Evolutionary conservation across 106 monocot species (phyloP), one percentile per base, ranked within the genome.

Genomic region (Vanilla planifolia): DNA sequence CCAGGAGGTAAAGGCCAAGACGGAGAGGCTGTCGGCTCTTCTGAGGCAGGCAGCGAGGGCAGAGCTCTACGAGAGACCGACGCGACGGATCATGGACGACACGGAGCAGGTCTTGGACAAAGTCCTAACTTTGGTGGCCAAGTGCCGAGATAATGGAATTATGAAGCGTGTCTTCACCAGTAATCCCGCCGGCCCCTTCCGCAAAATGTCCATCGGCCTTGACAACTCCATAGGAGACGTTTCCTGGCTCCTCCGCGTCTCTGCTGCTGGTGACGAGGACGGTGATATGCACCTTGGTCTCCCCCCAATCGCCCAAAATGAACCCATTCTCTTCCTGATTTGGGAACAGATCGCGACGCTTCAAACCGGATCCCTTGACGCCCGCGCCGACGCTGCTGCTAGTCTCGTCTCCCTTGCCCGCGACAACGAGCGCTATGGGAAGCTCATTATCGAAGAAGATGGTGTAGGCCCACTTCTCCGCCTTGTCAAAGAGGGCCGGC

Each of bases 281-380:
- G 83, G 84, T 45, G 83, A 78, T 42, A 71, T 47, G 33, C 61
- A 76, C 51, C 76, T 75, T 24, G 92, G 92, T 13, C 67, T 92
- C 11, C 84, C 87, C 17, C 87, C 87, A 43, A 92, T 92, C 72
- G 87, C 87, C 27, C 80, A 84, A 43, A 86, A 88, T 73, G 92
- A 92, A 45, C 92, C 92, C n/a, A 84, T 92, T 39, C 75, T 92
- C 22, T 70, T 48, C 64, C 67, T 92, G 16, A 87, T 92, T 21
- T 92, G 92, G 92, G 78, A 80, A 14, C 77, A 84, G 51, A 73
- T 92, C 68, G 87, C 92, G 19, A 77, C 68, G 29, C 75, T 92
- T 29, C 77, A 78, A 26, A 72, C 72, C 39, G 92, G 78, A 16
- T 63, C 53, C 29, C 59, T 45, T 22, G 87, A 73, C 26, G 67